Base-by-base conservation (phyloP, 2,329 filamentous ascomycete species). In the Aspergillus hiratsukae region DNA sequence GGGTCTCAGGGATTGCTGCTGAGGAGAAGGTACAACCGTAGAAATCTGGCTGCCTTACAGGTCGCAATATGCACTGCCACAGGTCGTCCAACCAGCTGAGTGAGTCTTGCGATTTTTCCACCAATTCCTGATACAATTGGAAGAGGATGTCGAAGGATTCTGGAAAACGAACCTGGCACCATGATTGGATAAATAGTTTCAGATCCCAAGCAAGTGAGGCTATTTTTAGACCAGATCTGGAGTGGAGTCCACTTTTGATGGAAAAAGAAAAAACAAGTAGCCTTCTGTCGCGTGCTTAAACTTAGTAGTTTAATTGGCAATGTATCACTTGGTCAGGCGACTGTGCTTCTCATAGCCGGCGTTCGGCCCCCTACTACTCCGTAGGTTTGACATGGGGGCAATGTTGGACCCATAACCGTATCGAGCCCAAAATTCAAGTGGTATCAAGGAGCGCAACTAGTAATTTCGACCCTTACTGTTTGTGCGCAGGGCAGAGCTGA, bases 81-180 rank as follows among this genome's bases (percentile, higher is more conserved):
- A 50, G 48, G 48, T 29, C 21, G 40, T 43, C 49, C 29, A 55
- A 29, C 23, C 25, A 48, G 46, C 46, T 23, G 14, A 25, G 9
- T 25, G 46, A 48, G n/a, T 8, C 23, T 28, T 48, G 14, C 31
- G 2, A 37, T 28, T 35, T 23, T 28, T 25, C 40, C 50, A 52
- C 51, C 28, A 56, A 46, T 53, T 51, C 45, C 48, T 48, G 19
- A 54, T 43, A 21, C 35, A 53, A 48, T 23, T 52, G 46, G 49
- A 52, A 45, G 48, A 40, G 35, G 46, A 21, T 67, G 58, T 64
- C 65, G 59, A 62, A 67, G 62, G 52, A 61, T 69, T 70, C 68
- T 67, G 64, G 68, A 72, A 70, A 72, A 70, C 61, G 61, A 61
- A 64, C 53, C 57, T 59, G 52, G 48, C 19, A 49, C 27, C 37